A percentile compares a stretch with the other conserved stretches of the same genome.
phyloP scores from a whole-genome alignment of 352 stramenopile species.

The Phytophthora cactorum region DNA sequence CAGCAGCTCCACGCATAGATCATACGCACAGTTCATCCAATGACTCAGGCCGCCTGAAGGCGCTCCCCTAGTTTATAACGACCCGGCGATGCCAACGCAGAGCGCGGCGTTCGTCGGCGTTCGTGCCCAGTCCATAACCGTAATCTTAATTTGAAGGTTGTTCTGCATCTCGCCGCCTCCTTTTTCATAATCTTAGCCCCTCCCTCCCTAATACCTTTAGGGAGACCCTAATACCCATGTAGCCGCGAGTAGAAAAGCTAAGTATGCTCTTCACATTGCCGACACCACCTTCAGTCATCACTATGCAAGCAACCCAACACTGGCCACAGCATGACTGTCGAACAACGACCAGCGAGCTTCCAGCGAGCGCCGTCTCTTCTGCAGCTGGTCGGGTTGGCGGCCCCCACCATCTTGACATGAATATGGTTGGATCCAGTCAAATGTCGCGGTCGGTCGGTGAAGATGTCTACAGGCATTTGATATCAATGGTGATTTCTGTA shows the following conservation, averaged over 20 bases:
- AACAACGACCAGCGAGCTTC: conserved; percentile 26
- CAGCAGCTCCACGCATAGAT: conserved; percentile 24
- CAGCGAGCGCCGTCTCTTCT: conserved; percentile 14
- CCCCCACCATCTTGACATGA: background rate
- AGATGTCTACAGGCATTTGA: conserved; percentile 9
- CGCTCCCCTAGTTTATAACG: conserved; percentile 38
- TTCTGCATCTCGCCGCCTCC: conserved; percentile 2
- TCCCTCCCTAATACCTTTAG: too few relatives aligned
- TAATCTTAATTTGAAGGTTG: conserved; percentile 25
- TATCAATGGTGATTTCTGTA: too few relatives aligned
- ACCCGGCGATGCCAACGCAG: conserved; percentile 11
- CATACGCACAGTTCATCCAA: conserved; percentile 6
- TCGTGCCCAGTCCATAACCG: conserved; percentile 24
- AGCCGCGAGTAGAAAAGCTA: too few relatives aligned
- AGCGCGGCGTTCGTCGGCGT: conserved; percentile 9
- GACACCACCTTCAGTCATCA: too few relatives aligned
- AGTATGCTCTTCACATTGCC: background rate
- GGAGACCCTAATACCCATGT: too few relatives aligned
- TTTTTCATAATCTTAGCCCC: too few relatives aligned
- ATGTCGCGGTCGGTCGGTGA: conserved; percentile 15
- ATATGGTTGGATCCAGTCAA: background rate
- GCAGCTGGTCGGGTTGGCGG: conserved; percentile 14
- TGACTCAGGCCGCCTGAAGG: too few relatives aligned
- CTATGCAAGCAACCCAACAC: too few relatives aligned
- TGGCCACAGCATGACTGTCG: background rate